Conservation (phyloP, 2,329 filamentous ascomycete species). For the Scytalidium lignicola region DNA sequence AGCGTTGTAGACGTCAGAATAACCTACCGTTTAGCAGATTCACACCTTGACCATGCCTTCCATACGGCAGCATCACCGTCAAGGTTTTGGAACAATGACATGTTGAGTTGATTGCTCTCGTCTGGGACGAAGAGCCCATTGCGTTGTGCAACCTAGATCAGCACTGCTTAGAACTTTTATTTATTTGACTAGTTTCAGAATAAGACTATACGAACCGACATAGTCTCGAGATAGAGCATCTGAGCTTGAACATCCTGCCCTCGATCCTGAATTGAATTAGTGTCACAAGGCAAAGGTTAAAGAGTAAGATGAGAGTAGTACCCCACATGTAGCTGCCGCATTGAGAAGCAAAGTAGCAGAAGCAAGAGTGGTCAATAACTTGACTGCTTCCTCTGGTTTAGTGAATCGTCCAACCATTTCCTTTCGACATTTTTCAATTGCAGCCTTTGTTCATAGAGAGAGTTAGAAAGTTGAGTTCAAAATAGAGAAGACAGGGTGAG, state of each 20-base stretch:
- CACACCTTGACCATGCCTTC: conserved; percentile 47
- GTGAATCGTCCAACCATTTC: conserved; percentile 38
- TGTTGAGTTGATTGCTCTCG: conserved; percentile 37
- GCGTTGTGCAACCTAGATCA: conserved; percentile 37
- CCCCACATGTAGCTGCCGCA: conserved; percentile 42
- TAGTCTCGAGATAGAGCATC: conserved; percentile 45
- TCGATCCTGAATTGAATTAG: conserved; percentile 15
- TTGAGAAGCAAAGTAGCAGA: conserved; percentile 43
- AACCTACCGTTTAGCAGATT: conserved; percentile 41
- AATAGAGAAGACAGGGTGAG: conserved; percentile 8
- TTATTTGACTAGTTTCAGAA: too few species aligned
- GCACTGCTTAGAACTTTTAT: too few species aligned
- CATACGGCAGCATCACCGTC: conserved; percentile 40
- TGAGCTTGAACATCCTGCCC: conserved; percentile 32
- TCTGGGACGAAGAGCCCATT: conserved; percentile 44
- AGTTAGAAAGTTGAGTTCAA: conserved; percentile 11
- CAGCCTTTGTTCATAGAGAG: conserved; percentile 14
- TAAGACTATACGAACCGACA: conserved; percentile 30
- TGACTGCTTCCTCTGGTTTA: conserved; percentile 32
- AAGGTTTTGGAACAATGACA: conserved; percentile 36
- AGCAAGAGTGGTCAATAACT: conserved; percentile 40
- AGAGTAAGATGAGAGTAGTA: conserved; percentile 2
- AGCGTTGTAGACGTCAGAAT: not conserved
- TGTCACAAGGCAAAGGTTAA: not conserved
- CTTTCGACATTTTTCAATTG: conserved; percentile 34